Evolutionary conservation across 331 rosid genomes (phyloP).

Genomic region (Pyrus hybrid): DNA sequence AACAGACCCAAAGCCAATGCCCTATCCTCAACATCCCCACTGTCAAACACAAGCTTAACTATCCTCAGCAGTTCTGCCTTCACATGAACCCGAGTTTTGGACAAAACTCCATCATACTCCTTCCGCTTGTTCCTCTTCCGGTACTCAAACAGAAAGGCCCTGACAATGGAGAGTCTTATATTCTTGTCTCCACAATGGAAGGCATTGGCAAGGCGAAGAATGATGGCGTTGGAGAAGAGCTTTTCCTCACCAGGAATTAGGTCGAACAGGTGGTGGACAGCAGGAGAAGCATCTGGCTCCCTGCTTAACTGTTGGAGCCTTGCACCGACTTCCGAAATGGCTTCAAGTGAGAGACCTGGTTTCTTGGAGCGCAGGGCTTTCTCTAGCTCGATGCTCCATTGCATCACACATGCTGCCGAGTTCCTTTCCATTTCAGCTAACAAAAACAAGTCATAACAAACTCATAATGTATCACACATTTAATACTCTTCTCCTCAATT

Average conservation of each 20-base stretch:
- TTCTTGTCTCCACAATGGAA: slow-evolving; percentile 48
- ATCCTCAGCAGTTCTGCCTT: slow-evolving; percentile 47
- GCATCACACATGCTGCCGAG: slow-evolving; percentile 61
- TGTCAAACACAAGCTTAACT: slow-evolving; percentile 54
- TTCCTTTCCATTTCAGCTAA: slow-evolving; percentile 38
- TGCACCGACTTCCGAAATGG: slow-evolving; percentile 47
- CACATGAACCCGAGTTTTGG: slow-evolving; percentile 42
- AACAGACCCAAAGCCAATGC: slow-evolving; percentile 62
- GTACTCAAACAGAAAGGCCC: slow-evolving; percentile 46
- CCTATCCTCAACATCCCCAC: slow-evolving; percentile 47
- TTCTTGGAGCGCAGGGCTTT: slow-evolving; percentile 65
- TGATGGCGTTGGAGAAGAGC: slow-evolving; percentile 64
- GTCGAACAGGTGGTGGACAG: slow-evolving; percentile 41
- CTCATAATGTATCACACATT: neutral
- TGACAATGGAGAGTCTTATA: slow-evolving; percentile 40
- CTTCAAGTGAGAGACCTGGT: slow-evolving; percentile 45
- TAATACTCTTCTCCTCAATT: neutral
- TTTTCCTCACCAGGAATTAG: slow-evolving; percentile 65
- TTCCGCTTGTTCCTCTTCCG: slow-evolving; percentile 29
- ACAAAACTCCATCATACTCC: slow-evolving; percentile 43
- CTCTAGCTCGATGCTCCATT: slow-evolving; percentile 90
- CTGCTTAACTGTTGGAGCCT: slow-evolving; percentile 53
- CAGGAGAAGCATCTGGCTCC: slow-evolving; percentile 45
- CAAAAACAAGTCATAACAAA: neutral
- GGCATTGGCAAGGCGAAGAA: slow-evolving; percentile 74